Evolutionary conservation across 73 alveolate genomes (phyloP).

Genomic region (Urostyla sp.): DNA sequence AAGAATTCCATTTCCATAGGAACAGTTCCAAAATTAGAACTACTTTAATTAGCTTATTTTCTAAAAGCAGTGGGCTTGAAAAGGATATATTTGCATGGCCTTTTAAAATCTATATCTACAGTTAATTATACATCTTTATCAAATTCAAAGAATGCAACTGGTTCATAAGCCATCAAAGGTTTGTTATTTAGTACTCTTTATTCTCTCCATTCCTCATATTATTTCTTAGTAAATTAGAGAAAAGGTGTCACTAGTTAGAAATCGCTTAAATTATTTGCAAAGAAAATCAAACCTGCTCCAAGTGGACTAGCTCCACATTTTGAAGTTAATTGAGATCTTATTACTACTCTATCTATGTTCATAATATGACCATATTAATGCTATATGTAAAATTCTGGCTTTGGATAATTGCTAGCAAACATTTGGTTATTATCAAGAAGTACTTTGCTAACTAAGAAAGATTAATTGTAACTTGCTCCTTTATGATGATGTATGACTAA

Average conservation of each 20-base stretch:
- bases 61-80: constrained; percentile 74
- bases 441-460: constrained; percentile 59
- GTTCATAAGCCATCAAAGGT: constrained; percentile 69
- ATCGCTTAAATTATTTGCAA: constrained; percentile 49
- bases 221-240: constrained; percentile 50
- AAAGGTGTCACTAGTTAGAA: constrained; percentile 62
- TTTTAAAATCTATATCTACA: constrained; percentile 27
- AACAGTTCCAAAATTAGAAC: constrained; percentile 2
- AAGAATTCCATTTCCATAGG: constrained; percentile 64
- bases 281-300: constrained; percentile 77
- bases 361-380: constrained; percentile 57
- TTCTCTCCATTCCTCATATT: constrained; percentile 65
- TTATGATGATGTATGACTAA: constrained; percentile 60
- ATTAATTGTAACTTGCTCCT: constrained; percentile 71
- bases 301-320: constrained; percentile 74
- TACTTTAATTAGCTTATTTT: constrained; percentile 51
- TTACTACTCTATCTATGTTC: constrained; percentile 48
- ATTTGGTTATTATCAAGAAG: constrained; percentile 52
- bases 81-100: constrained; percentile 65
- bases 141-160: constrained; percentile 78
- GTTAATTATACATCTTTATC: constrained; percentile 11
- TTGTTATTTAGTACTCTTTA: constrained; percentile 45
- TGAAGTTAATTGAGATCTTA: constrained; percentile 61
- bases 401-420: constrained; percentile 73
- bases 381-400: constrained; percentile 64